Evolutionary conservation across 2,329 filamentous ascomycete species (phyloP).

Genomic region (Neocatenulostroma microsporum): DNA sequence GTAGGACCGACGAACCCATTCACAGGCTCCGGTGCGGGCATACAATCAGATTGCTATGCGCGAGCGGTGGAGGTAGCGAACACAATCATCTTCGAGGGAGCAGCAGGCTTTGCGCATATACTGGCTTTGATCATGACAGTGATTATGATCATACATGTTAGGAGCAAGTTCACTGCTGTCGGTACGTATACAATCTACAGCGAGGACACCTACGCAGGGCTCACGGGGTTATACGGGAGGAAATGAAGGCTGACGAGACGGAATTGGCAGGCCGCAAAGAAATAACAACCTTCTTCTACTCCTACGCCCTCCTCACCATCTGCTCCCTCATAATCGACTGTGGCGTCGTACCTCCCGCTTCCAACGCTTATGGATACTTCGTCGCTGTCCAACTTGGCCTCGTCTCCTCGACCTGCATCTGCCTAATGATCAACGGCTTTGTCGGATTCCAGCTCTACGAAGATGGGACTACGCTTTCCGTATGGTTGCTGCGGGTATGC

Average conservation of each 20-base stretch:
- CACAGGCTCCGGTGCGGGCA: constrained; percentile 55
- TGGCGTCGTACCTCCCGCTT: constrained; percentile 80
- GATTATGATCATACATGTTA: constrained; percentile 94
- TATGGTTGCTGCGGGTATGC: constrained; percentile 80
- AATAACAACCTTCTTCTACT: constrained; percentile 88
- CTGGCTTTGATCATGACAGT: constrained; percentile 84
- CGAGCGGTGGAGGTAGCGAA: constrained; percentile 94
- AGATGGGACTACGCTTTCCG: constrained; percentile 84
- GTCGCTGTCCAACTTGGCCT: constrained; percentile 80
- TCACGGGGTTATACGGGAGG: no score
- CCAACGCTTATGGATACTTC: constrained; percentile 79
- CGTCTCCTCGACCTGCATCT: constrained; percentile 76
- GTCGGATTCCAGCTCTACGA: constrained; percentile 98
- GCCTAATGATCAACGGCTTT: constrained; percentile 91
- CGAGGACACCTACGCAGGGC: no score
- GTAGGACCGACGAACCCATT: constrained; percentile 68
- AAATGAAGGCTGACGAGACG: not conserved
- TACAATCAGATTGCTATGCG: constrained; percentile 86
- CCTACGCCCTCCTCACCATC: constrained; percentile 86
- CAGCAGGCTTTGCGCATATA: constrained; percentile 87
- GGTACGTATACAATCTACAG: no score
- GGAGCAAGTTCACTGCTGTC: constrained; percentile 96
- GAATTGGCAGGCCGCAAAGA: constrained; percentile 52
- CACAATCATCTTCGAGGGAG: constrained; percentile 95
- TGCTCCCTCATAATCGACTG: constrained; percentile 85